Conservation (phyloP, 2,329 filamentous ascomycete genomes). For the Ophiostoma australiae region DNA sequence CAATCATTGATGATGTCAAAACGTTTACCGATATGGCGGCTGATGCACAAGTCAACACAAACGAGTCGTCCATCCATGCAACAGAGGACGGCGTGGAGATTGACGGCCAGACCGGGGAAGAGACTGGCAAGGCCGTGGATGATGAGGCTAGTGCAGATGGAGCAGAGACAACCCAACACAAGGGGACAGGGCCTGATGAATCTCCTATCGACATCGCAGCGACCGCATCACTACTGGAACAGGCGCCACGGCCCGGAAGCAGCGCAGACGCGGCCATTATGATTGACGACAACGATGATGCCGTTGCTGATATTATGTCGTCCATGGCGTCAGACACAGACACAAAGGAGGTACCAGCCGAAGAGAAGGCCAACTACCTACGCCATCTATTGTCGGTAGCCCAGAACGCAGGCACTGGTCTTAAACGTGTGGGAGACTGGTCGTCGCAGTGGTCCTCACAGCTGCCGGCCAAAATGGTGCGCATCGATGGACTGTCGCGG, state of each 20-base stretch:
- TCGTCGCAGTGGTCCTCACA: constrained; percentile 34
- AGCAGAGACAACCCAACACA: neutral
- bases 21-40: constrained; percentile 25
- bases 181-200: neutral
- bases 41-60: constrained; percentile 27
- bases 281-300: constrained; percentile 27
- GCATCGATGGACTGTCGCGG: constrained; percentile 33
- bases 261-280: constrained; percentile 9
- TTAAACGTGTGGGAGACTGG: constrained; percentile 31
- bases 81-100: constrained; percentile 27
- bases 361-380: constrained; percentile 42
- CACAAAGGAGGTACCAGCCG: constrained; percentile 21
- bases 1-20: constrained; percentile 40
- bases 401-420: constrained; percentile 44
- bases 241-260: neutral
- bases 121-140: neutral
- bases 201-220: neutral
- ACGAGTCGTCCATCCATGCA: constrained; percentile 26
- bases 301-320: constrained; percentile 22
- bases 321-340: constrained; percentile 25
- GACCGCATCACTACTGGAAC: neutral
- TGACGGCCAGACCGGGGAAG: constrained; percentile 5
- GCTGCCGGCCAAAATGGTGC: constrained; percentile 42
- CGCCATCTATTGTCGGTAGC: constrained; percentile 47
- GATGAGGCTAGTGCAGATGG: neutral